A percentile compares a stretch with the other conserved stretches of the same genome.
Evolutionary conservation across 78 protist genomes (phyloP).

Genomic region (Dictyostelium capitatum): DNA sequence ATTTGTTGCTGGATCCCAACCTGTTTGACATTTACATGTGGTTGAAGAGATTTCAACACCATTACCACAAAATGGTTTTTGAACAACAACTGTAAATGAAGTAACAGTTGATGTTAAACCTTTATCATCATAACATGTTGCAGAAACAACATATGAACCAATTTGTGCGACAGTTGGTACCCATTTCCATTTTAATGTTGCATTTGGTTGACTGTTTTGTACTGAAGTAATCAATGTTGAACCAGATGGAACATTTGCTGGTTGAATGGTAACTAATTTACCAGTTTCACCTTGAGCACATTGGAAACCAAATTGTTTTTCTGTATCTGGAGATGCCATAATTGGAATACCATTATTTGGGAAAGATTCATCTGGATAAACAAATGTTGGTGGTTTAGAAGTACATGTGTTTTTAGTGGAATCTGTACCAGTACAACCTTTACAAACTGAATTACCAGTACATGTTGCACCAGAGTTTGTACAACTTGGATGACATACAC

Average conservation of each 20-base stretch:
- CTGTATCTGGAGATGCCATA: too few relatives aligned
- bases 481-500: slow-evolving; percentile 22
- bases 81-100: slow-evolving; percentile 29
- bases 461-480: background rate
- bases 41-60: background rate
- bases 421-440: background rate
- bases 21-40: background rate
- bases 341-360: too few relatives aligned
- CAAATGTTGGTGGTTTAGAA: slow-evolving; percentile 7
- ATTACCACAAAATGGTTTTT: slow-evolving; percentile 63
- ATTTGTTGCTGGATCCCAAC: slow-evolving; percentile 44
- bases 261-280: background rate
- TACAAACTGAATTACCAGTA: slow-evolving; percentile 1
- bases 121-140: slow-evolving; percentile 5
- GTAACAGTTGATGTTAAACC: slow-evolving; percentile 16
- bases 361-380: slow-evolving; percentile 3
- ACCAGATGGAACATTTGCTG: slow-evolving; percentile 39
- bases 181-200: background rate
- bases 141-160: slow-evolving; percentile 48
- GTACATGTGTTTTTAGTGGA: background rate
- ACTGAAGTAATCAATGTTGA: background rate
- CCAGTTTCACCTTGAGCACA: background rate
- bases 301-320: background rate
- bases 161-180: background rate
- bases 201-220: slow-evolving; percentile 3